phyloP scores from a whole-genome alignment of 129 eudicot genomes.

The Smallanthus sonchifolius region DNA sequence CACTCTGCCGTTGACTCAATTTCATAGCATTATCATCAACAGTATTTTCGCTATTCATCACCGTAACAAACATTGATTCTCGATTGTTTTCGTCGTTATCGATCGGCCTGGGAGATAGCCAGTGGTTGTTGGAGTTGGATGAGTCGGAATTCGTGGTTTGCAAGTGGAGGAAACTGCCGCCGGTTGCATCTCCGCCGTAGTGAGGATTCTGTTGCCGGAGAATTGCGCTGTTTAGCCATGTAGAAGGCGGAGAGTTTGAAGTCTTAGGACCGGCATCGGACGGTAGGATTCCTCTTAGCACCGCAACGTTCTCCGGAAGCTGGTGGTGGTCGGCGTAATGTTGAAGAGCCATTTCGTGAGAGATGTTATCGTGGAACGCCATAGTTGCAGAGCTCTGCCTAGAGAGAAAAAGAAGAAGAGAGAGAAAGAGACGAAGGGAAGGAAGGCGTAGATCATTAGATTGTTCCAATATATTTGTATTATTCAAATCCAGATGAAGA shows the following conservation, averaged over 20 bases:
- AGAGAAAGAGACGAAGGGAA: constrained; percentile 10
- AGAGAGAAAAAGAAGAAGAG: constrained; percentile 10
- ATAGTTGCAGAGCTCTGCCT: constrained; percentile 7
- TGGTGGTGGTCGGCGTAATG: constrained; percentile 56
- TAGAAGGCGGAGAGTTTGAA: constrained; percentile 33
- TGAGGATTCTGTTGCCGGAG: constrained; percentile 44
- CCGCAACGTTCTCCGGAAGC: constrained; percentile 31
- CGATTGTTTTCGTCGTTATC: constrained; percentile 35
- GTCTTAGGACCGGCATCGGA: constrained; percentile 27
- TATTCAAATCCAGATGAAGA: constrained; percentile 31
- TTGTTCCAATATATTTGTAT: constrained; percentile 34
- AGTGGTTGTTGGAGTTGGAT: constrained; percentile 53
- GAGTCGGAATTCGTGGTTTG: constrained; percentile 56
- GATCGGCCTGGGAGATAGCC: constrained; percentile 49
- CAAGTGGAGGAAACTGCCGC: constrained; percentile 40
- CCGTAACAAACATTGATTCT: constrained; percentile 34
- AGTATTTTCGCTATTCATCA: constrained; percentile 23
- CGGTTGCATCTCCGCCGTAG: constrained; percentile 26
- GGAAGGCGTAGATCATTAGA: constrained; percentile 43
- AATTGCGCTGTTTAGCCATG: constrained; percentile 60
- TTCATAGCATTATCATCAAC: constrained; percentile 31
- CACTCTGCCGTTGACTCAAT: constrained; percentile 38
- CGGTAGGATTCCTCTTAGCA: constrained; percentile 37
- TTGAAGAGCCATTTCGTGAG: constrained; percentile 69
- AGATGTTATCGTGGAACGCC: constrained; percentile 72